These are phyloP conservation scores for Sextonia rubra DNA, from an alignment of 164 flowering plant species.

Conservation along the genomic window DNA sequence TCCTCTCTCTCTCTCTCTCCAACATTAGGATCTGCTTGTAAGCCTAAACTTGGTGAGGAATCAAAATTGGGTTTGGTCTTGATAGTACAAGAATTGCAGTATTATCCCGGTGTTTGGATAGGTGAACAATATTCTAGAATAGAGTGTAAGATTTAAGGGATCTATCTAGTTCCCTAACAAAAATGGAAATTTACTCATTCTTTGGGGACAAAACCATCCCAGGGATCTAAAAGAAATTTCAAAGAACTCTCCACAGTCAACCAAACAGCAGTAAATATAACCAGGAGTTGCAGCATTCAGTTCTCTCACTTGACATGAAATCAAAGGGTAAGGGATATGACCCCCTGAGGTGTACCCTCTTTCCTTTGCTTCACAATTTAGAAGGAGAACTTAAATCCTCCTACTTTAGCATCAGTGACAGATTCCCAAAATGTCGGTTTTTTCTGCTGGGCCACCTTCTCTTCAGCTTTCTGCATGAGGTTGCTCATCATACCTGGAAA, in stretches of 20 bases:
- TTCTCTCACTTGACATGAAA: background rate
- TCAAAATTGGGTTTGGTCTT: background rate
- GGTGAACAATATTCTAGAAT: background rate
- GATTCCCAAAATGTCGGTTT: constrained; percentile 88
- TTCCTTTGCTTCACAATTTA: constrained; percentile 11
- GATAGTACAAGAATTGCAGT: background rate
- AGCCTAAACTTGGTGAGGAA: too few species aligned
- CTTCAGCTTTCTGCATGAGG: constrained; percentile 52
- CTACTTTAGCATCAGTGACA: constrained; percentile 68
- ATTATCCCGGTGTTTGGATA: too few species aligned
- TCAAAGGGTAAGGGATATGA: background rate
- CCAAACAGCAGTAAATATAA: background rate
- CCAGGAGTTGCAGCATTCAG: background rate
- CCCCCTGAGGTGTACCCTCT: background rate
- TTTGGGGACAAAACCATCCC: background rate
- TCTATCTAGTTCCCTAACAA: background rate
- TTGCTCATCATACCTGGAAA: constrained; percentile 68
- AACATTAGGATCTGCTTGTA: background rate
- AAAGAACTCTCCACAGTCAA: background rate
- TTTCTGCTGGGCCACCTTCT: constrained; percentile 44
- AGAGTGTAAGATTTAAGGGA: background rate
- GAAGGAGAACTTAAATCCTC: constrained; percentile 86
- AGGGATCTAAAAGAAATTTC: background rate
- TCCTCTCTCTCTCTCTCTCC: background rate
- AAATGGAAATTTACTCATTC: background rate